Conservation (phyloP, 805 yeast genomes). For the Brettanomyces naardenensis region DNA sequence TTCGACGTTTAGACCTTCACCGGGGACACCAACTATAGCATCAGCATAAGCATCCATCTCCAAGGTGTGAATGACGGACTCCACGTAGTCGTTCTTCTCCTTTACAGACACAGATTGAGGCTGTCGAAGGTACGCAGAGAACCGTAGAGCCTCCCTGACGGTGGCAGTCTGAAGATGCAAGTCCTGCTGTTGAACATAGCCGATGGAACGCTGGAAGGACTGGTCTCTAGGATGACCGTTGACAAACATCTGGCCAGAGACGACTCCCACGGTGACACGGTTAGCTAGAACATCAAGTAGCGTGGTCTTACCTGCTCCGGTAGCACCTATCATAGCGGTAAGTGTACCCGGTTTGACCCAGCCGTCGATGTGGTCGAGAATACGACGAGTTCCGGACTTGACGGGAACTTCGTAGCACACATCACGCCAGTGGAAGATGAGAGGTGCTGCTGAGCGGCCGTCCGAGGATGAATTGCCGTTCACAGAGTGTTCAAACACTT, state of each 20-base stretch:
- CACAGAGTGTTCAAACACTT: slow-evolving; percentile 13
- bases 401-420: slow-evolving; percentile 64
- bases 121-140: slow-evolving; percentile 45
- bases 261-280: slow-evolving; percentile 46
- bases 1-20: slow-evolving; percentile 47
- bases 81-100: slow-evolving; percentile 45
- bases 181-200: slow-evolving; percentile 57
- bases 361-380: slow-evolving; percentile 62
- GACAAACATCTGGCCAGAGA: slow-evolving; percentile 51
- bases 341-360: slow-evolving; percentile 80
- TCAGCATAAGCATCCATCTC: slow-evolving; percentile 48
- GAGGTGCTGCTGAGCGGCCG: slow-evolving; percentile 21
- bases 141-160: slow-evolving; percentile 45
- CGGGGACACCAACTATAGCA: slow-evolving; percentile 43
- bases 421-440: slow-evolving; percentile 70
- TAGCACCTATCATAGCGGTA: slow-evolving; percentile 64
- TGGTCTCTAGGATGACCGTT: slow-evolving; percentile 41
- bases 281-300: slow-evolving; percentile 45
- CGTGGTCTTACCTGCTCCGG: slow-evolving; percentile 58
- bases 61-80: slow-evolving; percentile 38
- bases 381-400: slow-evolving; percentile 50
- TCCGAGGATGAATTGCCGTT: slow-evolving; percentile 7
- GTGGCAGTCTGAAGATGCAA: slow-evolving; percentile 43
- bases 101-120: slow-evolving; percentile 30
- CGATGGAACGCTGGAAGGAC: slow-evolving; percentile 47